Evolutionary conservation across 1,284 basidiomycete genomes (phyloP).

Genomic region (Coriolopsis trogii): DNA sequence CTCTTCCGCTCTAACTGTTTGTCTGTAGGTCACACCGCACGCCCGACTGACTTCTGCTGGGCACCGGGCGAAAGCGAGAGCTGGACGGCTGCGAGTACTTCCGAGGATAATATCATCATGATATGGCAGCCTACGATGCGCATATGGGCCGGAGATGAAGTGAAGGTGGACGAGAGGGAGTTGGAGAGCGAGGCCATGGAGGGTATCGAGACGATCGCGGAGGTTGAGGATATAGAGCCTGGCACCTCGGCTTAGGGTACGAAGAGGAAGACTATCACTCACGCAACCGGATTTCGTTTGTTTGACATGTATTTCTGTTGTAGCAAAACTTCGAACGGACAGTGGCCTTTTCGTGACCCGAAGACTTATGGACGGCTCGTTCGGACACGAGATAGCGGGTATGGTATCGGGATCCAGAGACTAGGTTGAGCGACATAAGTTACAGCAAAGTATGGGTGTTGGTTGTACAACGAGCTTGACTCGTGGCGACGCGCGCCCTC

Average conservation of each 20-base stretch:
- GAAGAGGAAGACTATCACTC: too few species aligned
- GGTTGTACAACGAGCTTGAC: slow-evolving; percentile 27
- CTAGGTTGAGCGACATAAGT: slow-evolving; percentile 22
- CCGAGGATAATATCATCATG: slow-evolving; percentile 88
- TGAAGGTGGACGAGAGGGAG: slow-evolving; percentile 77
- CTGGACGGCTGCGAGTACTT: slow-evolving; percentile 79
- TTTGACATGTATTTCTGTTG: neutral
- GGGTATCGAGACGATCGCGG: slow-evolving; percentile 55
- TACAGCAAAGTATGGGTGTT: slow-evolving; percentile 20
- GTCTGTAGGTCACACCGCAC: slow-evolving; percentile 76
- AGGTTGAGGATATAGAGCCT: slow-evolving; percentile 10
- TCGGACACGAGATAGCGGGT: neutral
- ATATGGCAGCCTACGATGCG: slow-evolving; percentile 89
- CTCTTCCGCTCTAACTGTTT: neutral
- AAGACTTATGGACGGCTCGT: too few species aligned
- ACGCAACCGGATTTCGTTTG: neutral
- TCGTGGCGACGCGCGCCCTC: slow-evolving; percentile 10
- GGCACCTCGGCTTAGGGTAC: slow-evolving; percentile 9
- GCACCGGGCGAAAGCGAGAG: slow-evolving; percentile 75
- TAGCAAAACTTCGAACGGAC: too few species aligned
- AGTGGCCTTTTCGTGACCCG: too few species aligned
- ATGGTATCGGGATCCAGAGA: neutral
- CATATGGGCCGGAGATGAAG: slow-evolving; percentile 83
- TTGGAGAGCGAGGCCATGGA: slow-evolving; percentile 79
- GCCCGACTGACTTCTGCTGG: slow-evolving; percentile 86